These are phyloP conservation scores for Vigna radiata DNA, from an alignment of 306 rosid genomes.

Conservation along the genomic window DNA sequence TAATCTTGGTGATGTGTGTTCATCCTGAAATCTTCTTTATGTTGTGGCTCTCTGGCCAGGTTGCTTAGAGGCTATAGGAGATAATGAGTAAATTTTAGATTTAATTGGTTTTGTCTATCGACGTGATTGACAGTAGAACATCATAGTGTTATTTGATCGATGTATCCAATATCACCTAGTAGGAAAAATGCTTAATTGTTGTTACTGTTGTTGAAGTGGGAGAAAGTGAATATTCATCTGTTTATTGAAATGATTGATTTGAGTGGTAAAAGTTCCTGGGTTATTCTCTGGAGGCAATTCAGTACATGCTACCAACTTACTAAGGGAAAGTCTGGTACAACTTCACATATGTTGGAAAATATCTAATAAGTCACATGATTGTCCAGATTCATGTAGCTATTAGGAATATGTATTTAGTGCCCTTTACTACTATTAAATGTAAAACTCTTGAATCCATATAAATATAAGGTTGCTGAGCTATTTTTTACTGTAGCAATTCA, in stretches of 20 bases:
- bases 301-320: not conserved
- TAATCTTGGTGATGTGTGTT: not conserved
- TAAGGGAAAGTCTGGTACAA: not conserved
- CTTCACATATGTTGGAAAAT: not conserved
- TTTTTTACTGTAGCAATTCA: too few species aligned
- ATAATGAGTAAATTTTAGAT: not conserved
- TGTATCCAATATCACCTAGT: not conserved
- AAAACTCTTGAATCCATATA: too few species aligned
- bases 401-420: not conserved
- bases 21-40: not conserved
- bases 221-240: not conserved
- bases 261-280: not conserved
- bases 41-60: not conserved
- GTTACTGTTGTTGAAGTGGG: not conserved
- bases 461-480: too few species aligned
- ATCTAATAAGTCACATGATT: not conserved
- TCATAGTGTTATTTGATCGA: not conserved
- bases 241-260: not conserved
- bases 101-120: not conserved
- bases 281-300: not conserved
- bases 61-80: slow-evolving; percentile 1
- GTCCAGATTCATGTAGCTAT: not conserved
- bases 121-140: not conserved
- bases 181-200: slow-evolving; percentile 1
- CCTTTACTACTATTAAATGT: not conserved